phyloP scores from a whole-genome alignment of 345 rosid genomes.

The Passiflora organensis region DNA sequence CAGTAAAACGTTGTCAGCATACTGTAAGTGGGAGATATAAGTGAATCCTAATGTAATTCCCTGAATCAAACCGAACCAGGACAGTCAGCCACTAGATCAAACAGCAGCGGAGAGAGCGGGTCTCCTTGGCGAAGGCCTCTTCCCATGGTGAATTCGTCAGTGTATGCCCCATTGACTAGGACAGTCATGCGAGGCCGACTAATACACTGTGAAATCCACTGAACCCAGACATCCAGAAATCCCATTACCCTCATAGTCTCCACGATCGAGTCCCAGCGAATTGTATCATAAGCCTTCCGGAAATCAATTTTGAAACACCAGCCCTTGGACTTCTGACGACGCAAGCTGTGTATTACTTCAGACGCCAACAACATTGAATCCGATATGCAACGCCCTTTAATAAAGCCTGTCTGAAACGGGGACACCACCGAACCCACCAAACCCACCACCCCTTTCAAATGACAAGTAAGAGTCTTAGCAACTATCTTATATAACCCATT shows the following conservation, averaged over 20 bases:
- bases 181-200: too few species aligned
- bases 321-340: not conserved
- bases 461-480: not conserved
- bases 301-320: too few species aligned
- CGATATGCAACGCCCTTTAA: not conserved
- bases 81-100: not conserved
- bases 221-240: too few species aligned
- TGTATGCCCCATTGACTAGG: too few species aligned
- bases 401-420: not conserved
- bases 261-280: too few species aligned
- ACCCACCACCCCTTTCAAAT: not conserved
- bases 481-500: not conserved
- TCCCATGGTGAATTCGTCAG: too few species aligned
- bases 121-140: too few species aligned
- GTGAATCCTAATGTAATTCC: not conserved
- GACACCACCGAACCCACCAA: not conserved
- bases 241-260: too few species aligned
- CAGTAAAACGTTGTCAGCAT: not conserved
- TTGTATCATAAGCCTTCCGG: too few species aligned
- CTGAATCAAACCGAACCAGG: not conserved
- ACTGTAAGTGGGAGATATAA: not conserved
- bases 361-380: not conserved
- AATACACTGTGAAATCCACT: too few species aligned
- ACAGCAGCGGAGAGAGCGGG: too few species aligned
- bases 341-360: not conserved